Conservation (phyloP, 192 early-diverging fungal genomes). For the Endogone sp. region DNA sequence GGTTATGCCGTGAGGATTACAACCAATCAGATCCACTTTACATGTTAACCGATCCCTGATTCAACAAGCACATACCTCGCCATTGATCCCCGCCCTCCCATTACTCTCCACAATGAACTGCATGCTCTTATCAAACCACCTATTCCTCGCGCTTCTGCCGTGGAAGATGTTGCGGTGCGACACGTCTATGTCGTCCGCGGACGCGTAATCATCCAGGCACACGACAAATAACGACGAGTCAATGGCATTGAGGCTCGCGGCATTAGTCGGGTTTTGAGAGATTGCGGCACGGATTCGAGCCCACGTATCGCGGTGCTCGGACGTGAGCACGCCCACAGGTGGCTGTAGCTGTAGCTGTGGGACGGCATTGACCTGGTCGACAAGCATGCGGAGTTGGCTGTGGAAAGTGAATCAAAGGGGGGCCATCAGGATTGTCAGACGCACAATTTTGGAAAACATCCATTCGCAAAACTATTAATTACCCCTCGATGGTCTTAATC, state of each 20-base stretch:
- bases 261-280: conserved; percentile 42
- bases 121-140: conserved; percentile 97
- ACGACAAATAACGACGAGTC: conserved; percentile 83
- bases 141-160: conserved; percentile 70
- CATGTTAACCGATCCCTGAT: background rate
- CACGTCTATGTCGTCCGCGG: conserved; percentile 53
- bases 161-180: conserved; percentile 77
- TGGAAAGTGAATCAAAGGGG: background rate
- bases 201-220: conserved; percentile 79
- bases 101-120: conserved; percentile 81
- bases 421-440: no score
- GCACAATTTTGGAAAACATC: background rate
- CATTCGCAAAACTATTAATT: conserved; percentile 4
- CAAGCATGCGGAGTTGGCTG: conserved; percentile 39
- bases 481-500: conserved; percentile 37
- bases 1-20: background rate
- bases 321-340: conserved; percentile 77
- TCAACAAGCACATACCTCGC: conserved; percentile 55
- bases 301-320: conserved; percentile 88
- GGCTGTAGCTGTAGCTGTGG: conserved; percentile 42
- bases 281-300: conserved; percentile 50
- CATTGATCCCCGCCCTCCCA: conserved; percentile 89
- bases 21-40: background rate
- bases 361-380: conserved; percentile 38
- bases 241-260: conserved; percentile 54